A percentile compares a stretch with the other conserved stretches of the same genome.
phyloP scores from a whole-genome alignment of 306 rosid genomes.

The Vigna unguiculata region DNA sequence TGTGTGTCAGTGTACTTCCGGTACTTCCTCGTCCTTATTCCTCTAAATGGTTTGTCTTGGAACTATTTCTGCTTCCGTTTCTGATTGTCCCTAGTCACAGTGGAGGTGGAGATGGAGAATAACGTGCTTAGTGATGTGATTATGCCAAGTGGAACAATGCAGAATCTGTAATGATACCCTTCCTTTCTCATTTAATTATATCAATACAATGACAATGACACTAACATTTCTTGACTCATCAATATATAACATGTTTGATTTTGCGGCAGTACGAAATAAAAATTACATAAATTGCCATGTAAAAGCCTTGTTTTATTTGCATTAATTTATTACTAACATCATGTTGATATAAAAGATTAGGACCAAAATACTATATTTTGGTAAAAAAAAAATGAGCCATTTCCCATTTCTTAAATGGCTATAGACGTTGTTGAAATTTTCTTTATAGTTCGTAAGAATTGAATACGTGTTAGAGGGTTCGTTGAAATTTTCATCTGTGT shows the following conservation, averaged over 20 bases:
- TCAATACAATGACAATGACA: not conserved
- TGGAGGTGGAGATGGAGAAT: no score
- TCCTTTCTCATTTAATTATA: not conserved
- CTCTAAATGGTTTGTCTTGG: no score
- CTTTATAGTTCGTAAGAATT: no score
- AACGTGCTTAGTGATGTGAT: not conserved
- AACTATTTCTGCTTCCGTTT: no score
- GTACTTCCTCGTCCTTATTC: no score
- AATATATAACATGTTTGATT: constrained; percentile 9
- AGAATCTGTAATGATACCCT: not conserved
- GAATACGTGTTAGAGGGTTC: not conserved
- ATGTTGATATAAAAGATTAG: not conserved
- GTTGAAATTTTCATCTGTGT: not conserved
- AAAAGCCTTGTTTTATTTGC: constrained; percentile 13
- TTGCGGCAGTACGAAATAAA: not conserved
- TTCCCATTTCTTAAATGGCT: constrained; percentile 7
- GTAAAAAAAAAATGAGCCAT: constrained; percentile 27
- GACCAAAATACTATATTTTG: constrained; percentile 14
- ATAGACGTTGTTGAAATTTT: not conserved
- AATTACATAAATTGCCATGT: not conserved
- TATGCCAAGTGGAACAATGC: constrained; percentile 21
- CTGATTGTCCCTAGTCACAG: no score
- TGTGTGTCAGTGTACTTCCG: no score
- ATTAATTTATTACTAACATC: constrained; percentile 33
- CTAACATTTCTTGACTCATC: constrained; percentile 4